A percentile compares a stretch with the other conserved stretches of the same genome.
These are phyloP conservation scores for Termitomyces bulborhizus DNA, from an alignment of 768 basidiomycete species.

Conservation along the genomic window DNA sequence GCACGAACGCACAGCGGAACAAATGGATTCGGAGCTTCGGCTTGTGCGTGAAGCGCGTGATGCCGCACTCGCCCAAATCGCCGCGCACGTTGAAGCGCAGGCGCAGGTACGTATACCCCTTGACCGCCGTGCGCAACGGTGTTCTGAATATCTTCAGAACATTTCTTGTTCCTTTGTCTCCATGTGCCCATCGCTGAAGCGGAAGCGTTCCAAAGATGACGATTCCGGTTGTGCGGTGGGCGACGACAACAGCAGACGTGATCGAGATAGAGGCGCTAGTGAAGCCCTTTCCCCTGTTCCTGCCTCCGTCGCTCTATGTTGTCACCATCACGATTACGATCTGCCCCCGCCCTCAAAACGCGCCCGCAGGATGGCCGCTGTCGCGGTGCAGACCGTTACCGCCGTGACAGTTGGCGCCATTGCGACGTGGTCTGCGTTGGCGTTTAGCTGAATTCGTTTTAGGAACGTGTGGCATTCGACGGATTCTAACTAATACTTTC, in stretches of 20 bases:
- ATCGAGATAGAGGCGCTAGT: conserved; percentile 12
- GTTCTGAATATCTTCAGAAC: conserved; percentile 20
- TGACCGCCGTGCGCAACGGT: conserved; percentile 2
- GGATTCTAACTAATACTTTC: not conserved
- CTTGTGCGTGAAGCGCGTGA: conserved; percentile 33
- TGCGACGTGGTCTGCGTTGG: conserved; percentile 68
- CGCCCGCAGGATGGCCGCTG: conserved; percentile 33
- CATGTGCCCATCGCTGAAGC: conserved; percentile 39
- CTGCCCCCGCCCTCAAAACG: conserved; percentile 31
- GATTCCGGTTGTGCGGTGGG: conserved; percentile 19
- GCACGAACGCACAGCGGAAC: conserved; percentile 34
- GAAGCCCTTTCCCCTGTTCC: conserved; percentile 3
- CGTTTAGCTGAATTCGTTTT: conserved; percentile 42
- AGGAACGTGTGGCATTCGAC: not conserved
- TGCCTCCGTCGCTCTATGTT: not conserved
- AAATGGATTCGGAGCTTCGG: conserved; percentile 41
- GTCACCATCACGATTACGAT: not conserved
- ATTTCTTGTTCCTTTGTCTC: conserved; percentile 17
- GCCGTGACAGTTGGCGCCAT: conserved; percentile 63
- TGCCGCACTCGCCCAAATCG: conserved; percentile 29
- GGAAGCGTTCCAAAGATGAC: conserved; percentile 40
- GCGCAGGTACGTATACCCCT: conserved; percentile 23
- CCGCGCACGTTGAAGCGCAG: conserved; percentile 23
- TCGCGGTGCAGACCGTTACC: conserved; percentile 52
- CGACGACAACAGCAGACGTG: not conserved